Evolutionary conservation across 495 filamentous ascomycete species (phyloP).

Genomic region (Xylaria telfairii): DNA sequence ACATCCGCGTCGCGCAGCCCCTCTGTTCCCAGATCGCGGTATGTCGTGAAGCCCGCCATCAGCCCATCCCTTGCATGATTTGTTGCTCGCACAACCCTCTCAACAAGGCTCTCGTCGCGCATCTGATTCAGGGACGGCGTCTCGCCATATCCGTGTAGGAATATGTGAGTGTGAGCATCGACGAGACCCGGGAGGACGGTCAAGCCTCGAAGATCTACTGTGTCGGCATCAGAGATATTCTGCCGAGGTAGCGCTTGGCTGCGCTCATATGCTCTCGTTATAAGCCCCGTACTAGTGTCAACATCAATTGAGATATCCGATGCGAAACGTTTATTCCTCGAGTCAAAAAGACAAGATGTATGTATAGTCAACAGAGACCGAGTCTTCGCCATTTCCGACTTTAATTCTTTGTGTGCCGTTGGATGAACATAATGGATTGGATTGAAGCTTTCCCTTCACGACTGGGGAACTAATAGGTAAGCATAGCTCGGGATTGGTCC

Average conservation of each 20-base stretch:
- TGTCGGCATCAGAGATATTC: constrained; percentile 19
- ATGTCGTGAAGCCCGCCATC: constrained; percentile 62
- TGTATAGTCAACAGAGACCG: constrained; percentile 42
- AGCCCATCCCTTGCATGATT: constrained; percentile 57
- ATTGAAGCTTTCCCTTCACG: not conserved
- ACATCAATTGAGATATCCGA: constrained; percentile 49
- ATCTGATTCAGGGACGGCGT: constrained; percentile 51
- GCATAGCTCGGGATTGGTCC: not conserved
- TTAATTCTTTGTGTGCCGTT: not conserved
- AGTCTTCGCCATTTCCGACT: not conserved
- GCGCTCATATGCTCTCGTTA: constrained; percentile 44
- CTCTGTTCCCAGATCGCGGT: constrained; percentile 61
- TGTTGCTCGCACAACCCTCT: constrained; percentile 56
- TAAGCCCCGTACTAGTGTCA: constrained; percentile 48
- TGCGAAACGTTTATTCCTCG: constrained; percentile 51
- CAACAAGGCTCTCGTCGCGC: constrained; percentile 57
- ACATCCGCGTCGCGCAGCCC: constrained; percentile 52
- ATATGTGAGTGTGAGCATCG: constrained; percentile 61
- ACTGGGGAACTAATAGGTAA: not conserved
- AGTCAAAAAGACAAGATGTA: constrained; percentile 56
- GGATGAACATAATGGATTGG: not conserved
- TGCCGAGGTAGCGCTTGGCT: constrained; percentile 25
- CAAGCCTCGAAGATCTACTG: constrained; percentile 54
- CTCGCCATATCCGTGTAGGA: constrained; percentile 56
- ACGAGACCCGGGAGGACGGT: constrained; percentile 59